Conservation (phyloP, 176 grass and related monocot genomes). For the Pontederia paniculata region DNA sequence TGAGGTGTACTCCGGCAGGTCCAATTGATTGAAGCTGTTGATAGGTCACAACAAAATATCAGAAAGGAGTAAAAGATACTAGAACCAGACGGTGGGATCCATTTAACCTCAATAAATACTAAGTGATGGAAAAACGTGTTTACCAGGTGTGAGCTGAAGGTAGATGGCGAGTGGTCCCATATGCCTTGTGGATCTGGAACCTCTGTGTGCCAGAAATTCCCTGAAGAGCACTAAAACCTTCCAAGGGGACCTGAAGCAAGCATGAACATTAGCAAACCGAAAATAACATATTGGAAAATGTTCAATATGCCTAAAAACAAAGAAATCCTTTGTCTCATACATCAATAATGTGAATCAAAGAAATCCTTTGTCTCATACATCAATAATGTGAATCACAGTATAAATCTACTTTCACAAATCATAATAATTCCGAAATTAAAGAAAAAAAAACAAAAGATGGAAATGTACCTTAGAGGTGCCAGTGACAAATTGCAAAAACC, state of each 20-base stretch:
- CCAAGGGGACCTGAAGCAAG: constrained; percentile 65
- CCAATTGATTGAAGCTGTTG: constrained; percentile 98
- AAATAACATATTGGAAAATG: too few species aligned
- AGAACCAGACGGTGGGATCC: not conserved
- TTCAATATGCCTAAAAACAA: too few species aligned
- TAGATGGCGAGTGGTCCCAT: constrained; percentile 85
- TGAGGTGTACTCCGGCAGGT: constrained; percentile 91
- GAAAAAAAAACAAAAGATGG: not conserved
- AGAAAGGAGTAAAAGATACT: not conserved
- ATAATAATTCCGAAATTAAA: not conserved
- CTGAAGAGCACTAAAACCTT: constrained; percentile 96
- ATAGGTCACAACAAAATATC: not conserved
- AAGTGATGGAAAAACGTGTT: constrained; percentile 6
- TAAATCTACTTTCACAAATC: too few species aligned
- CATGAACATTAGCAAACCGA: constrained; percentile 21
- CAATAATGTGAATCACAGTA: not conserved
- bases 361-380: too few species aligned
- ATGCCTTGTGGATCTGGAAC: constrained; percentile 99
- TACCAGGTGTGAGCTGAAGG: constrained; percentile 99
- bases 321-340: too few species aligned
- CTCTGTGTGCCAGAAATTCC: constrained; percentile 87
- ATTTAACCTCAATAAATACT: not conserved
- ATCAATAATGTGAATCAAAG: too few species aligned
- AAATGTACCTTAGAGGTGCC: constrained; percentile 91
- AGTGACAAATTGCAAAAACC: constrained; percentile 95